Evolutionary conservation across 2,329 filamentous ascomycete genomes (phyloP).

Genomic region (Fusarium sp.): DNA sequence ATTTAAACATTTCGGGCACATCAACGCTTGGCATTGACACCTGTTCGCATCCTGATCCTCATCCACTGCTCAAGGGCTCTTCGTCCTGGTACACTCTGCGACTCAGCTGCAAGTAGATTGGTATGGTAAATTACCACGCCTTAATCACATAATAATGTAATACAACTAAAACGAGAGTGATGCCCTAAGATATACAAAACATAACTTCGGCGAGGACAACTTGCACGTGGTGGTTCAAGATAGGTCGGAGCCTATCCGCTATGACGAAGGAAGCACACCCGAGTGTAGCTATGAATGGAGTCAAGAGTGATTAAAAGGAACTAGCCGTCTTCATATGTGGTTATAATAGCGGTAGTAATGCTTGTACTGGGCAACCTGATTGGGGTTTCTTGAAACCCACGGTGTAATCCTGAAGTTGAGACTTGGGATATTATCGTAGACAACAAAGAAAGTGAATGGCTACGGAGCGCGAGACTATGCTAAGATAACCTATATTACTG

Average conservation of each 20-base stretch:
- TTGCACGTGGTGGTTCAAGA: background rate
- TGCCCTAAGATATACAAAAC: background rate
- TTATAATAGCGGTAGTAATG: too few relatives aligned
- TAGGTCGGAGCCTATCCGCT: background rate
- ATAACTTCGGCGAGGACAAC: background rate
- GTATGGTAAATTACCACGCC: background rate
- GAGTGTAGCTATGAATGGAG: background rate
- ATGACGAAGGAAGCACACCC: background rate
- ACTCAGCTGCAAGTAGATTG: background rate
- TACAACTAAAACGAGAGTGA: background rate
- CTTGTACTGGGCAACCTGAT: background rate
- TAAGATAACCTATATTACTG: background rate
- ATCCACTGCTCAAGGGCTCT: background rate
- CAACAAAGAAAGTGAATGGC: background rate
- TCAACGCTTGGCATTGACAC: background rate
- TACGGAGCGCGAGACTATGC: background rate
- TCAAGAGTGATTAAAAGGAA: background rate
- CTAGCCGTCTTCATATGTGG: background rate
- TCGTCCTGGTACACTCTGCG: background rate
- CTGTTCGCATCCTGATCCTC: background rate
- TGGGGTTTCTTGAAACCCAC: background rate
- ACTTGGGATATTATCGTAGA: too few relatives aligned
- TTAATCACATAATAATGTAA: background rate
- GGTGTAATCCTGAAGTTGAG: too few relatives aligned
- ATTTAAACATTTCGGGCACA: background rate